Base-by-base conservation (phyloP, 768 basidiomycete species). In the Mycena rebaudengoi region DNA sequence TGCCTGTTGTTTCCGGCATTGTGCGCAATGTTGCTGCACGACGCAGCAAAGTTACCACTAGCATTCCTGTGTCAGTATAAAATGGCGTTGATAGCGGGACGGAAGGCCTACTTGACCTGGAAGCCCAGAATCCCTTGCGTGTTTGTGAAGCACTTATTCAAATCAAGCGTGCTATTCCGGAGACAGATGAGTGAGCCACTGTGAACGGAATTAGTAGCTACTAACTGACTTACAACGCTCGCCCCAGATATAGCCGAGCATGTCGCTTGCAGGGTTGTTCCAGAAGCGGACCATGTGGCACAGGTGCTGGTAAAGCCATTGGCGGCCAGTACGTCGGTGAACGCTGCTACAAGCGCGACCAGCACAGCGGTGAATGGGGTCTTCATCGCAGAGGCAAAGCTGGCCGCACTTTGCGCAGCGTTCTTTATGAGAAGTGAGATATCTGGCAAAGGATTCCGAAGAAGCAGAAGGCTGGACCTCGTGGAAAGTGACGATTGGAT, bases 101-200 rank as follows among this genome's bases (percentile, higher is more conserved):
- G 23, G n/a, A 52, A 12, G 25, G 37, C 51, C 14, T 39, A 60
- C 59, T 60, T 60, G 59, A 52, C 12, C 43, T 60, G 23, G 33
- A 23, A 60, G 11, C 23, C 59, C 50, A 60, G 41, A n/a, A 52
- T 28, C 28, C 59, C 59, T 26, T 60, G 32, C 59, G 59, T 52
- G 43, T 60, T 60, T 32, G 59, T 52, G 49, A 60, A 60, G 50
- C 59, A 60, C 20, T n/a, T 52, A 39, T 60, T 60, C 41, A 60
- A 18, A 52, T 60, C 51, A 26, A 60, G 50, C 5, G 59, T 60
- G 33, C 50, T 52, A 12, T 7, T 60, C 59, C 53, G 23, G n/a
- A 4, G 16, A 35, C n/a, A 28, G 29, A 21, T 29, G 28, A 58
- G 54, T 41, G 25, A 41, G 25, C 16, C n/a, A n/a, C 8, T 18